phyloP scores from a whole-genome alignment of 2,329 filamentous ascomycete species.

The Aspergillus brunneoviolaceus region DNA sequence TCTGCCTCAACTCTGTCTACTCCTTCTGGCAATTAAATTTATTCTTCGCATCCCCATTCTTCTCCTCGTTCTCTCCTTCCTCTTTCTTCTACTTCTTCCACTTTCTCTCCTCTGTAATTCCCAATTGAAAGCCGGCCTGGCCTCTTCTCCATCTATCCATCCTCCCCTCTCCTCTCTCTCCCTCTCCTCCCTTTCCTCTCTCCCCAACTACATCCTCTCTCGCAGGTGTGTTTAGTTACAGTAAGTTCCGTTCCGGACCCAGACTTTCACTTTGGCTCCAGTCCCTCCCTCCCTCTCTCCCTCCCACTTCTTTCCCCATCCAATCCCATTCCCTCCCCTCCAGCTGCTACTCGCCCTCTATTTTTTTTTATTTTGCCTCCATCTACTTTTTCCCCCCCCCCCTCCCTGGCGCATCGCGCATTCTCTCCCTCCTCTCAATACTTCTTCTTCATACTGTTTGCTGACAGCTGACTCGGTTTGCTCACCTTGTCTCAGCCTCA shows the following conservation, averaged over 20 bases:
- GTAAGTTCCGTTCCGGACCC: neutral
- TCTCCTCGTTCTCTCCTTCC: neutral
- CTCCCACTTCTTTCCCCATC: neutral
- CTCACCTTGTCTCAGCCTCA: conserved; percentile 4
- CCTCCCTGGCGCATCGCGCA: neutral
- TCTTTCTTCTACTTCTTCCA: neutral
- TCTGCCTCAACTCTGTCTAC: neutral
- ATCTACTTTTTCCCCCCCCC: neutral
- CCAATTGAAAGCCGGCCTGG: neutral
- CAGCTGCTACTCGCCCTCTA: too few species aligned
- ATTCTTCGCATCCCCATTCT: neutral
- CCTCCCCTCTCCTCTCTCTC: neutral
- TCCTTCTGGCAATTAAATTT: neutral
- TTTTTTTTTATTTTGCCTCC: neutral
- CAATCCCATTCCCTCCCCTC: too few species aligned
- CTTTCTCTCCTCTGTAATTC: neutral
- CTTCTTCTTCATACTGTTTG: neutral
- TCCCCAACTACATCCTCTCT: neutral
- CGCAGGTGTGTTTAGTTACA: neutral
- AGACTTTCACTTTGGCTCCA: neutral
- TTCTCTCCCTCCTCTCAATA: neutral
- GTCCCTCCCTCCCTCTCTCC: conserved; percentile 1
- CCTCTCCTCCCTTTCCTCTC: neutral
- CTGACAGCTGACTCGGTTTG: conserved; percentile 2
- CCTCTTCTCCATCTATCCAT: neutral